Evolutionary conservation across 208 protist species (phyloP).

Genomic region (Trypanosoma theileri): DNA sequence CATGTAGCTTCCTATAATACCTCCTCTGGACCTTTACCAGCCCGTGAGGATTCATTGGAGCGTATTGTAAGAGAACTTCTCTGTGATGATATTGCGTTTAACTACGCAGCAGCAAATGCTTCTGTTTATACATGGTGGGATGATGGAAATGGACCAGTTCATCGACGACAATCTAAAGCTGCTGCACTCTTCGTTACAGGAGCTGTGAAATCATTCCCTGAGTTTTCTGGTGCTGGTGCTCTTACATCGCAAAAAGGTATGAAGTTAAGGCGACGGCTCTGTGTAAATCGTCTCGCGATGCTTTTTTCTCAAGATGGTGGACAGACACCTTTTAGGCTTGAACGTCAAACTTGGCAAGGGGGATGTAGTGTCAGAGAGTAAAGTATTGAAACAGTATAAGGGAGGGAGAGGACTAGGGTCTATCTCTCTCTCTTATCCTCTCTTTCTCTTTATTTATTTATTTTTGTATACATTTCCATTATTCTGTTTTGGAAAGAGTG

Average conservation of each 20-base stretch:
- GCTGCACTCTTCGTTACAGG: conserved; percentile 16
- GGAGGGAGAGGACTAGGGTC: neutral
- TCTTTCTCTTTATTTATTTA: too few species aligned
- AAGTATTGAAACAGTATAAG: neutral
- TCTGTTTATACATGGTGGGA: neutral
- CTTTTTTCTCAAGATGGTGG: conserved; percentile 4
- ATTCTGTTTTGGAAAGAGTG: too few species aligned
- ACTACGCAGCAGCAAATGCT: conserved; percentile 30
- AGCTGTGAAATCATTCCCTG: conserved; percentile 14
- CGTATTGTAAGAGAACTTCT: conserved; percentile 27
- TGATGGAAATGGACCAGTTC: neutral
- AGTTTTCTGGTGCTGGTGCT: conserved; percentile 9
- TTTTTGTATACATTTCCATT: too few species aligned
- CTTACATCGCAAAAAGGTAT: conserved; percentile 14
- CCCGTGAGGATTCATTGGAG: neutral
- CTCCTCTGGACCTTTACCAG: neutral
- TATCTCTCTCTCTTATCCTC: too few species aligned
- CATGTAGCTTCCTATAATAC: neutral
- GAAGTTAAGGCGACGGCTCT: conserved; percentile 17
- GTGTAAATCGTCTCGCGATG: conserved; percentile 19
- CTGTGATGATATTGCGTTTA: conserved; percentile 40
- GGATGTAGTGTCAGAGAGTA: neutral
- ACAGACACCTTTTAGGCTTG: neutral
- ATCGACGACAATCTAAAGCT: neutral
- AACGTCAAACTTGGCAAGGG: neutral